A percentile compares a stretch with the other conserved stretches of the same genome.
phyloP scores from a whole-genome alignment of 2,329 filamentous ascomycete genomes.

The Periconia sp. region DNA sequence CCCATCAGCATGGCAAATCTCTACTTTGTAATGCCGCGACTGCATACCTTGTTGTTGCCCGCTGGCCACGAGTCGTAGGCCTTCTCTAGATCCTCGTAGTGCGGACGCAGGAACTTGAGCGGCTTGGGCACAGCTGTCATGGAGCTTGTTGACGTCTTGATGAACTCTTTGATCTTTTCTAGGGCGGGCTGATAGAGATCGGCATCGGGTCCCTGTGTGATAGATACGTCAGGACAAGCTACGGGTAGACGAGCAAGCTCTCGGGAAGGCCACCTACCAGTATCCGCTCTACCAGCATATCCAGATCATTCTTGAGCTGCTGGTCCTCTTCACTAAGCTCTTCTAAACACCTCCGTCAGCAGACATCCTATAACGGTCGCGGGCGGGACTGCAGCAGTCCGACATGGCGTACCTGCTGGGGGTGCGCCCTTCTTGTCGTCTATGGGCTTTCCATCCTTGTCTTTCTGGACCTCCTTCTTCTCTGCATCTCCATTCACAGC shows the following conservation, averaged over 20 bases:
- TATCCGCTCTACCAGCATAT: conserved; percentile 96
- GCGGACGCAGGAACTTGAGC: conserved; percentile 94
- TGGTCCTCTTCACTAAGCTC: conserved; percentile 98
- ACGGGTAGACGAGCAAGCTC: conserved; percentile 10
- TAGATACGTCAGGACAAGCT: conserved; percentile 30
- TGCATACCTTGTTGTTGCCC: conserved; percentile 77
- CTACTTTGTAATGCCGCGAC: neutral
- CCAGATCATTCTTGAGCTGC: conserved; percentile 95
- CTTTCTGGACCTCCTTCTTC: conserved; percentile 64
- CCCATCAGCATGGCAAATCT: conserved; percentile 26
- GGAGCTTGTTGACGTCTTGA: conserved; percentile 98
- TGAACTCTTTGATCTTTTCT: conserved; percentile 96
- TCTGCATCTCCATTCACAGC: conserved; percentile 71
- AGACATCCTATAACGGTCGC: conserved; percentile 20
- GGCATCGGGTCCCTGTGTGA: conserved; percentile 76
- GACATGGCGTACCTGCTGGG: conserved; percentile 58
- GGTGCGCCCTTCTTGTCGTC: conserved; percentile 79
- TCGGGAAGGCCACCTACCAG: conserved; percentile 61
- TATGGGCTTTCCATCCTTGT: conserved; percentile 72
- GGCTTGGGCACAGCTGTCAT: conserved; percentile 99
- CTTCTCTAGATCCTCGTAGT: conserved; percentile 88
- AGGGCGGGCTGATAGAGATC: conserved; percentile 90
- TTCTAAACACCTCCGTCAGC: conserved; percentile 62
- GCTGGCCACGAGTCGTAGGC: conserved; percentile 89
- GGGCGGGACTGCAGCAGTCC: conserved; percentile 17